Evolutionary conservation across 768 basidiomycete species (phyloP).

Genomic region (Amanita muscaria): DNA sequence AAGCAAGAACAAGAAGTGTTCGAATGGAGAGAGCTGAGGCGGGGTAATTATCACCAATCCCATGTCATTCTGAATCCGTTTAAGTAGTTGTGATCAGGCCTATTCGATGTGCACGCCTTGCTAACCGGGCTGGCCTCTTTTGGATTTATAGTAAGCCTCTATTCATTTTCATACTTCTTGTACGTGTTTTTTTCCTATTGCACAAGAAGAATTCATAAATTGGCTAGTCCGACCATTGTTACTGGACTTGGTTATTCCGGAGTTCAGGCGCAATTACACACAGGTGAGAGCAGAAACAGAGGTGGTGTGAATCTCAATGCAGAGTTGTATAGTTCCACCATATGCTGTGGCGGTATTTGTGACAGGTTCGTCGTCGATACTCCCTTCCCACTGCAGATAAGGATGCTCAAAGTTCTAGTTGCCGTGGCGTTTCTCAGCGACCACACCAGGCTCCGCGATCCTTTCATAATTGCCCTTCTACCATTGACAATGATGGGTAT

Average conservation of each 20-base stretch:
- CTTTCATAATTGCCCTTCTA: constrained; percentile 49
- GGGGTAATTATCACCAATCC: constrained; percentile 28
- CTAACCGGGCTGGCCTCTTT: constrained; percentile 51
- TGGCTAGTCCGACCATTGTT: constrained; percentile 55
- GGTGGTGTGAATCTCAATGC: background rate
- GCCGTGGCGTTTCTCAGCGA: constrained; percentile 44
- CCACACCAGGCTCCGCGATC: constrained; percentile 46
- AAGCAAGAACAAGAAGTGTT: constrained; percentile 27
- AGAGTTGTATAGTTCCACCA: constrained; percentile 36
- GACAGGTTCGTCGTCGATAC: constrained; percentile 27
- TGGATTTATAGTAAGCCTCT: constrained; percentile 58
- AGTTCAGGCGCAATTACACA: constrained; percentile 44
- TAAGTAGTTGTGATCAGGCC: constrained; percentile 27
- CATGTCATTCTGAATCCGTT: background rate
- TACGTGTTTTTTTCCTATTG: constrained; percentile 20
- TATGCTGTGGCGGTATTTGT: constrained; percentile 52
- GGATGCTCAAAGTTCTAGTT: constrained; percentile 21
- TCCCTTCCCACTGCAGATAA: background rate
- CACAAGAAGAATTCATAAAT: background rate
- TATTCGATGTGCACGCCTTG: constrained; percentile 51
- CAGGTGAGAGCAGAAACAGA: constrained; percentile 27
- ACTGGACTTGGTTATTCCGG: constrained; percentile 49
- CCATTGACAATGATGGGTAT: constrained; percentile 43
- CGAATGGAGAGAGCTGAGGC: constrained; percentile 46
- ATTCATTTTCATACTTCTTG: constrained; percentile 63